A percentile compares a stretch with the other conserved stretches of the same genome.
These are phyloP conservation scores for Xanthoconium separans DNA, from an alignment of 1,284 basidiomycete species.

Conservation along the genomic window DNA sequence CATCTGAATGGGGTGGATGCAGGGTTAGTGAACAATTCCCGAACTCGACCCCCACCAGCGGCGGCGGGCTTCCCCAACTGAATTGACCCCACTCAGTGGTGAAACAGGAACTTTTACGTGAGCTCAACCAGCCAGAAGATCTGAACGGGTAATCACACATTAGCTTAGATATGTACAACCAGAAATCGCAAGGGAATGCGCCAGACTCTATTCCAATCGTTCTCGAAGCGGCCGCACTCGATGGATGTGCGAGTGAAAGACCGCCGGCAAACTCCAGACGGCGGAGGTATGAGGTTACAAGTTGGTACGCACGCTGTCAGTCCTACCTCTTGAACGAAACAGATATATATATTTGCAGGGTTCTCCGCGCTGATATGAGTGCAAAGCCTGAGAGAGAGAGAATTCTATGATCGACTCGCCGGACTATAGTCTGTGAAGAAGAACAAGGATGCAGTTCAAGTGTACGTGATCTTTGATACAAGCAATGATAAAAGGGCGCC, in stretches of 20 bases:
- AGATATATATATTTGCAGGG: conserved; percentile 7
- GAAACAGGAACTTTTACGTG: conserved; percentile 12
- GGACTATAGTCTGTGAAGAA: conserved; percentile 18
- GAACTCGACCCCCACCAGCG: not conserved
- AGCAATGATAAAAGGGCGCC: conserved; percentile 12
- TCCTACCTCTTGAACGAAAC: conserved; percentile 6
- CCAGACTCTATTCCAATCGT: conserved; percentile 8
- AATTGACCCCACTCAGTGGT: conserved; percentile 5
- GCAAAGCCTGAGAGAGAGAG: conserved; percentile 31
- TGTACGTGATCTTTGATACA: conserved; percentile 30
- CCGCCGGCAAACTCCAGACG: conserved; percentile 15
- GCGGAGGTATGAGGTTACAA: conserved; percentile 15
- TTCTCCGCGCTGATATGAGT: conserved; percentile 14
- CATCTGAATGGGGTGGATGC: not conserved
- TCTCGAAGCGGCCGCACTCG: conserved; percentile 13
- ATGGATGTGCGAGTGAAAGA: conserved; percentile 5
- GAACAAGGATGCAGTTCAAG: not conserved
- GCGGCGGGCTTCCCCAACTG: not conserved
- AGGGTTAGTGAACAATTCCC: conserved; percentile 2
- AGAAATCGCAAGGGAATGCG: conserved; percentile 2
- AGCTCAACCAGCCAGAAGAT: not conserved
- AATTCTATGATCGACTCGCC: conserved; percentile 1
- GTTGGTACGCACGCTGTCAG: conserved; percentile 26
- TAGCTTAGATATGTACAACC: conserved; percentile 4
- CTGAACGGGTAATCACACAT: conserved; percentile 12